Conservation (phyloP, 441 rosid genomes). For the Daphne laureola region DNA sequence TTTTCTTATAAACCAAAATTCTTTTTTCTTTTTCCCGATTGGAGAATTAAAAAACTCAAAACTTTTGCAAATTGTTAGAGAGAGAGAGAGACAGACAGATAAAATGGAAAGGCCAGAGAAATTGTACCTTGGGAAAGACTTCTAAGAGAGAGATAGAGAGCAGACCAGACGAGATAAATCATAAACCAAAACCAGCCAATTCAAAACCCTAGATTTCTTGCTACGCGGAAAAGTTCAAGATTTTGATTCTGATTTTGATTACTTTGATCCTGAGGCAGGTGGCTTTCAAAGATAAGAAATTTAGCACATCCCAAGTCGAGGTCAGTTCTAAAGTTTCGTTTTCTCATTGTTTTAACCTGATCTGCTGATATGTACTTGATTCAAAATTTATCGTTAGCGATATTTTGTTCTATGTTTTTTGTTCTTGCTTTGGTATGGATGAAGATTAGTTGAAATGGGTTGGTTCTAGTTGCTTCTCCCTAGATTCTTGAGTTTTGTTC, state of each 20-base stretch:
- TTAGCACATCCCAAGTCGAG: constrained; percentile 21
- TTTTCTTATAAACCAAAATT: constrained; percentile 13
- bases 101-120: background rate
- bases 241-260: background rate
- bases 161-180: constrained; percentile 13
- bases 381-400: constrained; percentile 1
- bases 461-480: background rate
- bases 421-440: background rate
- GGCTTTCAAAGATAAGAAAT: constrained; percentile 1
- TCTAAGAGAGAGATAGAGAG: constrained; percentile 23
- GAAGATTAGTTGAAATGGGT: constrained; percentile 2
- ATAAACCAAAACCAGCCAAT: too few species aligned
- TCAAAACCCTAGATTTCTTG: constrained; percentile 45
- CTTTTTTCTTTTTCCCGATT: background rate
- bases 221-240: constrained; percentile 8
- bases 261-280: constrained; percentile 23
- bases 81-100: constrained; percentile 4
- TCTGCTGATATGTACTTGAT: constrained; percentile 6
- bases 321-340: constrained; percentile 17
- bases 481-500: too few species aligned
- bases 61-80: constrained; percentile 4
- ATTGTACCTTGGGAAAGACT: constrained; percentile 17
- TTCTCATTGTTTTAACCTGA: background rate
- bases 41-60: background rate
- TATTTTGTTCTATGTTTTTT: constrained; percentile 11